These are phyloP conservation scores for Mrakia frigida DNA, from an alignment of 768 basidiomycete genomes.

Conservation along the genomic window DNA sequence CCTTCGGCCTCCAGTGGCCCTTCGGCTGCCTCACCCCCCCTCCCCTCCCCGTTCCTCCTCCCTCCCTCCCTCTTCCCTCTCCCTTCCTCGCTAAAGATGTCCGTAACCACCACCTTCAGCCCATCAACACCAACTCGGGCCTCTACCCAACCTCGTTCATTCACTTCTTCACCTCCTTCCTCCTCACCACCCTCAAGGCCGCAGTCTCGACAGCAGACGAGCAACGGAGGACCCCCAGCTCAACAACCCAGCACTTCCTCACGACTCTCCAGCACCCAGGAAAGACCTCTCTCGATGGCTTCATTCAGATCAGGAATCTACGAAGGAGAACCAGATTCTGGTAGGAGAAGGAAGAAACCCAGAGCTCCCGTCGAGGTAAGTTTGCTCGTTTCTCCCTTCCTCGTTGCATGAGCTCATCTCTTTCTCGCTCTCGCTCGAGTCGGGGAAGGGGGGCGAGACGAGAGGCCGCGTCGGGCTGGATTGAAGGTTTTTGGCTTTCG, in stretches of 20 bases:
- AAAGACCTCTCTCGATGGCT: conserved; percentile 12
- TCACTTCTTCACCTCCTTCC: background rate
- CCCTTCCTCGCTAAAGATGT: background rate
- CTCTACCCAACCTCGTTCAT: background rate
- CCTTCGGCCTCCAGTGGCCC: background rate
- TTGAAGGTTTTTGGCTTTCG: no score
- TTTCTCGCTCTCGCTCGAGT: no score
- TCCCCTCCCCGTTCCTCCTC: background rate
- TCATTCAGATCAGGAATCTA: conserved; percentile 7
- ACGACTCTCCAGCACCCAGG: background rate
- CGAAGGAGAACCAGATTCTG: conserved; percentile 4
- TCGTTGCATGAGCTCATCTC: background rate
- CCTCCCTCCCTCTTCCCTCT: background rate
- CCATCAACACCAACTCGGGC: background rate
- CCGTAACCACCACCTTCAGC: background rate
- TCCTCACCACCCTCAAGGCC: background rate
- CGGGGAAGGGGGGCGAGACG: no score
- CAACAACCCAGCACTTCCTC: background rate
- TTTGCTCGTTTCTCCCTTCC: background rate
- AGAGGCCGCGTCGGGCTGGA: no score
- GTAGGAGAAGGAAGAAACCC: conserved; percentile 12
- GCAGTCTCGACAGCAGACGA: no score
- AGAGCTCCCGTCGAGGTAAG: conserved; percentile 10
- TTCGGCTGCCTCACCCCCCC: background rate
- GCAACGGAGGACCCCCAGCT: background rate